Evolutionary conservation across 768 basidiomycete species (phyloP).

Genomic region (Lentinus tigrinus): DNA sequence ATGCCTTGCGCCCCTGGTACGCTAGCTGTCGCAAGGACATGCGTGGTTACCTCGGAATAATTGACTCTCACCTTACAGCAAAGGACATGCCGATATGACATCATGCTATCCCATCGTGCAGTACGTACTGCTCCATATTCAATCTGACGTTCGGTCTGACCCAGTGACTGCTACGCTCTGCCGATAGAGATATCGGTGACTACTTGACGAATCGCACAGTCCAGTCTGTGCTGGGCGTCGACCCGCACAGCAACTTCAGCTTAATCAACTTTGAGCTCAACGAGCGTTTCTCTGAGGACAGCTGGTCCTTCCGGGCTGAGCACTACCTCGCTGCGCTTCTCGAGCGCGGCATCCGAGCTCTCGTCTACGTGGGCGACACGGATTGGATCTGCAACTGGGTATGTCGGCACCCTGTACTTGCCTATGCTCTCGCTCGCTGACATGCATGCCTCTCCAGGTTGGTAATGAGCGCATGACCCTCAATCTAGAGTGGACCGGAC

Average conservation of each 20-base stretch:
- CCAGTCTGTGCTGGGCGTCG: slow-evolving; percentile 51
- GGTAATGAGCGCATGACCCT: slow-evolving; percentile 61
- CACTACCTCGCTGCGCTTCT: slow-evolving; percentile 50
- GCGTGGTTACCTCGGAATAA: too few species aligned
- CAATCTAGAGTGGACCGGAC: slow-evolving; percentile 55
- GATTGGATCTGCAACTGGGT: slow-evolving; percentile 62
- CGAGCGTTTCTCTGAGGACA: slow-evolving; percentile 24
- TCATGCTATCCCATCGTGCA: slow-evolving; percentile 23
- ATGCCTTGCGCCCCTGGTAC: too few species aligned
- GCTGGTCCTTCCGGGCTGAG: slow-evolving; percentile 21
- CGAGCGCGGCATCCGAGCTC: slow-evolving; percentile 47
- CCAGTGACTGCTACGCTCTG: neutral
- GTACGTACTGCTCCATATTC: slow-evolving; percentile 24
- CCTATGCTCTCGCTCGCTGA: neutral
- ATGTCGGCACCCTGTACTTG: neutral
- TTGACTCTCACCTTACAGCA: too few species aligned
- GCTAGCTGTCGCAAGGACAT: too few species aligned
- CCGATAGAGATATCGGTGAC: slow-evolving; percentile 46
- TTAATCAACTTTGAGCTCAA: slow-evolving; percentile 48
- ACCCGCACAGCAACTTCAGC: slow-evolving; percentile 33
- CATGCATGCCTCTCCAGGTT: slow-evolving; percentile 26
- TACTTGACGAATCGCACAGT: slow-evolving; percentile 36
- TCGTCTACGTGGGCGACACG: slow-evolving; percentile 53
- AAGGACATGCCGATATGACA: too few species aligned
- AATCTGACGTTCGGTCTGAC: neutral